Base-by-base conservation (phyloP, 805 yeast genomes). In the Yamadazyma takamatsuzukensis region DNA sequence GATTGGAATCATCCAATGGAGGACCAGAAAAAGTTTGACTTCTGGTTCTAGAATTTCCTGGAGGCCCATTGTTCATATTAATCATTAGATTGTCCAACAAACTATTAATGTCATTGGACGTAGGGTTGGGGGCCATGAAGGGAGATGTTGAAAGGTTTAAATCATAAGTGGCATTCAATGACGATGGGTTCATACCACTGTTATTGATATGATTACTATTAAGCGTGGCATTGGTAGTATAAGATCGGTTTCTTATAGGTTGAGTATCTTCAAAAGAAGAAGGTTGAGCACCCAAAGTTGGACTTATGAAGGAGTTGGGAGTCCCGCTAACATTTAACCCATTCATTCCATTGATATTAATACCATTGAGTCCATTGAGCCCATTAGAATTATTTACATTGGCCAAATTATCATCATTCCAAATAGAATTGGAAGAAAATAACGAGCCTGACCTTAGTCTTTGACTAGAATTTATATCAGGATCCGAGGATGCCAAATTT, bases 391-490 rank as follows among this genome's bases (percentile, higher is more conserved):
- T 19, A 14, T 14, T 30, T 11, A 11, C 24, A 18, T n/a, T 21
- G 3, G 37, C 19, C 2, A 47, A 32, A 21, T 49, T 44, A 29
- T 69, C 74, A 45, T 72, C 78, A 40, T 74, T 72, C 84, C 84
- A 78, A 33, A 78, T 77, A 24, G 81, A 74, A 40, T 63, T 55
- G 3, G 68, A 57, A 16, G 67, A 59, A 41, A 72, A 64, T 28
- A 77, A 56, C 1, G 81, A 75, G 4, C 80, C 77, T 1, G 82
- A 76, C 33, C 84, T 66, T 41, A 72, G 55, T 42, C 83, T 57
- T 19, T 64, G 35, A 29, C 31, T 9, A 13, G 6, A 6, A 21
- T 7, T 6, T 12, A 19, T 9, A 18, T 24, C 32, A 6, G 27
- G 26, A n/a, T 23, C 26, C 26, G n/a, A n/a, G 26, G 7, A 12